Percentiles rank a stretch among this genome's conserved stretches.
Evolutionary conservation across 495 filamentous ascomycete genomes (phyloP).

Genomic region (Diplogelasinospora grovesii): DNA sequence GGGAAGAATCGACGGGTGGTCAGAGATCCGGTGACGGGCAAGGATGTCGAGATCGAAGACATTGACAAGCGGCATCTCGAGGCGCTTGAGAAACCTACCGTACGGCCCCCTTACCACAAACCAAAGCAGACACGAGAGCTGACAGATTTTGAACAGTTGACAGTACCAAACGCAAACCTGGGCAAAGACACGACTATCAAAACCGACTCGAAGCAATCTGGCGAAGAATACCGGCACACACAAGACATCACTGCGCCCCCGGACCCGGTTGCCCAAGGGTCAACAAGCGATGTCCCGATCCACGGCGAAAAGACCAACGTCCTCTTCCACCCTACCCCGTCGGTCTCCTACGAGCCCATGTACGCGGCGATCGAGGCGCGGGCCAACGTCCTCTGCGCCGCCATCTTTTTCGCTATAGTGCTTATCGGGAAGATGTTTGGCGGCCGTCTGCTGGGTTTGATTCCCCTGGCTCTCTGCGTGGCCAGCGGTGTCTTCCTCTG

Average conservation of each 20-base stretch:
- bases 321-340: slow-evolving; percentile 89
- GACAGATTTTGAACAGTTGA: slow-evolving; percentile 44
- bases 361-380: slow-evolving; percentile 68
- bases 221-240: slow-evolving; percentile 68
- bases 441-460: slow-evolving; percentile 65
- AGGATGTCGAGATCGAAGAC: slow-evolving; percentile 82
- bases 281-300: slow-evolving; percentile 89
- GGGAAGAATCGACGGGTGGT: slow-evolving; percentile 56
- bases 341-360: slow-evolving; percentile 79
- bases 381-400: slow-evolving; percentile 59
- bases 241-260: slow-evolving; percentile 91
- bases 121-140: slow-evolving; percentile 1
- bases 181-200: slow-evolving; percentile 62
- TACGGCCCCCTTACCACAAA: slow-evolving; percentile 20
- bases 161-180: slow-evolving; percentile 86
- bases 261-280: slow-evolving; percentile 69
- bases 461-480: slow-evolving; percentile 63
- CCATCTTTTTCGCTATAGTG: slow-evolving; percentile 63
- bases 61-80: slow-evolving; percentile 63
- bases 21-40: slow-evolving; percentile 81
- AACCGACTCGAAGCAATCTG: slow-evolving; percentile 49
- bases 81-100: slow-evolving; percentile 59
- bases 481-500: slow-evolving; percentile 75
- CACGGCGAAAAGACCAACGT: slow-evolving; percentile 95
- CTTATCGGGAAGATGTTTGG: slow-evolving; percentile 74